Evolutionary conservation across 2,329 filamentous ascomycete species (phyloP).

Genomic region (Sarocladiaceae sp.): DNA sequence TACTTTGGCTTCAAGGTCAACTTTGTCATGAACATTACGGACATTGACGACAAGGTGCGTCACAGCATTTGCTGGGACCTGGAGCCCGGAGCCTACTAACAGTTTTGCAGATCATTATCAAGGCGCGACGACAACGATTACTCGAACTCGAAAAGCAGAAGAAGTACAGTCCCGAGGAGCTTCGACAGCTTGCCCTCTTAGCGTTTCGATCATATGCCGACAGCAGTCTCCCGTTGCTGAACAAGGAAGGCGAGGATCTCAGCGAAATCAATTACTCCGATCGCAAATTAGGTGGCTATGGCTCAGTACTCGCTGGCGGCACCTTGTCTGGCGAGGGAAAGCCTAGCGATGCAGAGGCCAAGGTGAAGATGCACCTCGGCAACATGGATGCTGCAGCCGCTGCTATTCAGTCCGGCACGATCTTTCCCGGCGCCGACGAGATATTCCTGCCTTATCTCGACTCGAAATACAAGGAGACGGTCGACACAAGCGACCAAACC

Average conservation of each 20-base stretch:
- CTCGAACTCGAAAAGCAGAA: slow-evolving; percentile 76
- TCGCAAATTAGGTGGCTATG: slow-evolving; percentile 46
- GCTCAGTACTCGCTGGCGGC: slow-evolving; percentile 47
- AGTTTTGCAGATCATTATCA: slow-evolving; percentile 45
- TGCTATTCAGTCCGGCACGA: slow-evolving; percentile 40
- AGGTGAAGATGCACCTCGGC: slow-evolving; percentile 83
- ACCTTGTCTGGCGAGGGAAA: slow-evolving; percentile 50
- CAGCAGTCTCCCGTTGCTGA: slow-evolving; percentile 47
- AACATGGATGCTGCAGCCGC: slow-evolving; percentile 47
- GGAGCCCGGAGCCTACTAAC: background rate
- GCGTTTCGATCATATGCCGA: slow-evolving; percentile 52
- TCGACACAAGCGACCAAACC: slow-evolving; percentile 55
- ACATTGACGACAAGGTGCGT: slow-evolving; percentile 57
- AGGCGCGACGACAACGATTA: slow-evolving; percentile 69
- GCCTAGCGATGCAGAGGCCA: slow-evolving; percentile 73
- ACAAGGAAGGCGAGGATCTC: slow-evolving; percentile 35
- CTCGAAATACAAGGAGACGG: slow-evolving; percentile 53
- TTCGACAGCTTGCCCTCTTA: slow-evolving; percentile 39
- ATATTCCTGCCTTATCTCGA: slow-evolving; percentile 82
- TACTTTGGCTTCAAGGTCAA: slow-evolving; percentile 70
- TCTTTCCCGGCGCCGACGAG: slow-evolving; percentile 53
- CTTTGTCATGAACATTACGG: slow-evolving; percentile 81
- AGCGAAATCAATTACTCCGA: slow-evolving; percentile 43
- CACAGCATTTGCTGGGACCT: background rate
- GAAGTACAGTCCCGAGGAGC: slow-evolving; percentile 39